phyloP scores from a whole-genome alignment of 176 grass and related monocot genomes.

The Phragmites australis region DNA sequence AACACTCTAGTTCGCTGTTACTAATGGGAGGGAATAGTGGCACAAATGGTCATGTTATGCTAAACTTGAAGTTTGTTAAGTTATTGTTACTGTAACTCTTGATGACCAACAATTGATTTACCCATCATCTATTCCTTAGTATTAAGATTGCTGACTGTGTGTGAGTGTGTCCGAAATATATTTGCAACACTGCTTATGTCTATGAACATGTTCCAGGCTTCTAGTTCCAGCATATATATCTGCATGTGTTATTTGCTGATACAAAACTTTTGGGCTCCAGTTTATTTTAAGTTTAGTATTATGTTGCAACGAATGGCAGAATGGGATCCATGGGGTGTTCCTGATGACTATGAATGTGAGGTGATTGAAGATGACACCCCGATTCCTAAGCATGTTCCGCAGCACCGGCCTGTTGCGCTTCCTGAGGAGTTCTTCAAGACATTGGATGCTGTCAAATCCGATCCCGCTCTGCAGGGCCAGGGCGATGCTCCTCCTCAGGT shows the following conservation, averaged over 20 bases:
- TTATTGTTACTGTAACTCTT: too few species aligned
- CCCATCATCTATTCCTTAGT: background rate
- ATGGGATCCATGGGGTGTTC: conserved; percentile 98
- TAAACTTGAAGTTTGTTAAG: too few species aligned
- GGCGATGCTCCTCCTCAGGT: conserved; percentile 57
- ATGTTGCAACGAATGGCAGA: conserved; percentile 54
- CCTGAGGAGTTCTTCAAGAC: conserved; percentile 94
- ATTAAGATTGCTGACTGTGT: background rate
- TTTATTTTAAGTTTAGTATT: conserved; percentile 4
- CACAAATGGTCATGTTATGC: too few species aligned
- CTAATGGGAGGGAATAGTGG: too few species aligned
- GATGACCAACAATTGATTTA: too few species aligned
- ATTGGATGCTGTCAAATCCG: conserved; percentile 57
- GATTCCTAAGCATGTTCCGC: conserved; percentile 93
- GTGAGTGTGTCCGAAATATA: background rate
- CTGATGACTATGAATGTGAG: conserved; percentile 89
- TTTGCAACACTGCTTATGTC: background rate
- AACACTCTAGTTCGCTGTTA: too few species aligned
- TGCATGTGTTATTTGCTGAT: background rate
- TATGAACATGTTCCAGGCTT: background rate
- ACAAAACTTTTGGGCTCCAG: background rate
- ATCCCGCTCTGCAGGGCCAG: conserved; percentile 55
- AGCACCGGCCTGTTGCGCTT: conserved; percentile 67
- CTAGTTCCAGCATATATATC: background rate
- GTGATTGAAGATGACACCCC: conserved; percentile 88